Evolutionary conservation across 2,329 filamentous ascomycete species (phyloP).

Genomic region (Fusarium verrucosum): DNA sequence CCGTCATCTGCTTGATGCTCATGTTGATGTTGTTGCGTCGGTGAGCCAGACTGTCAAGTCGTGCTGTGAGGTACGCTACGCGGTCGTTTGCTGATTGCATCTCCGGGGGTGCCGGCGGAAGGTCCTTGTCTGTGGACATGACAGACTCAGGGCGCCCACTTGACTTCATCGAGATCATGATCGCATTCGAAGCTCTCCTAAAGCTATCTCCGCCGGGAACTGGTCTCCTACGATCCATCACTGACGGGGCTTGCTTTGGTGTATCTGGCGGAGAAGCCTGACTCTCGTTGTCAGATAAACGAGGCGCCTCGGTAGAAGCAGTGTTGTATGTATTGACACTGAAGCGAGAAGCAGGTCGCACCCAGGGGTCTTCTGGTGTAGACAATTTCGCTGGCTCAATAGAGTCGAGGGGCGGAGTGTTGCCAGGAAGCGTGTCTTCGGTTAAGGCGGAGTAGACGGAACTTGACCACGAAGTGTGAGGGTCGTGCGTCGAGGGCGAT

Average conservation of each 20-base stretch:
- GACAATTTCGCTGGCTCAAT: slow-evolving; percentile 29
- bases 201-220: slow-evolving; percentile 40
- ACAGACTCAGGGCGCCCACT: slow-evolving; percentile 46
- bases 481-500: slow-evolving; percentile 47
- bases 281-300: slow-evolving; percentile 39
- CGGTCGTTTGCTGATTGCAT: slow-evolving; percentile 66
- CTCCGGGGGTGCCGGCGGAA: slow-evolving; percentile 71
- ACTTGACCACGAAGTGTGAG: slow-evolving; percentile 48
- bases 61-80: slow-evolving; percentile 72
- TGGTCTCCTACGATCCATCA: slow-evolving; percentile 49
- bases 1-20: slow-evolving; percentile 79
- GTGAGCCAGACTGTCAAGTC: slow-evolving; percentile 71
- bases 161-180: slow-evolving; percentile 46
- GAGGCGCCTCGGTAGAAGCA: slow-evolving; percentile 49
- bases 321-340: slow-evolving; percentile 71
- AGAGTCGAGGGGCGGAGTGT: slow-evolving; percentile 18
- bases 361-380: slow-evolving; percentile 52
- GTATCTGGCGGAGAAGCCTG: slow-evolving; percentile 39
- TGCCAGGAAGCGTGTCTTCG: slow-evolving; percentile 29
- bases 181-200: slow-evolving; percentile 35
- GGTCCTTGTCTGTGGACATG: slow-evolving; percentile 62
- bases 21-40: slow-evolving; percentile 76
- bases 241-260: slow-evolving; percentile 36
- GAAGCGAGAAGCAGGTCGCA: slow-evolving; percentile 68
- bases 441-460: slow-evolving; percentile 50